Evolutionary conservation across 148 eudicot species (phyloP).

Genomic region (Rhododendron molle): DNA sequence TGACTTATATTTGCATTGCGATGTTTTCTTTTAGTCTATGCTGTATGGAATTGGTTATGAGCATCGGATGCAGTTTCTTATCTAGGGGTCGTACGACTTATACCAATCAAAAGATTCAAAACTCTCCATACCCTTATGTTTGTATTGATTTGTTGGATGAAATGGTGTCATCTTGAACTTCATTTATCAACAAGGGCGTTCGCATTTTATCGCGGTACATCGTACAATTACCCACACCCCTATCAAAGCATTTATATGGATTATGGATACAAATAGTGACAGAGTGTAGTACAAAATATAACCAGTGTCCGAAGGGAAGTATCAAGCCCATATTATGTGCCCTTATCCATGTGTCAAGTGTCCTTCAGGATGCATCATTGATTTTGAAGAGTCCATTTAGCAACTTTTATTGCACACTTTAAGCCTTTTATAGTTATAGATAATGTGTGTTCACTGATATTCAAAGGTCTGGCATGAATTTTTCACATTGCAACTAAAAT

Average conservation of each 20-base stretch:
- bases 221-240: neutral
- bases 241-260: neutral
- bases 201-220: neutral
- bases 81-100: neutral
- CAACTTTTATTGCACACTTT: neutral
- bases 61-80: neutral
- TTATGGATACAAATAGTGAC: neutral
- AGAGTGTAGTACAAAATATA: neutral
- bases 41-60: neutral
- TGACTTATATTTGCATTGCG: neutral
- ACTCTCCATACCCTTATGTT: neutral
- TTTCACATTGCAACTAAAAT: neutral
- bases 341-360: neutral
- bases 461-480: neutral
- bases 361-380: neutral
- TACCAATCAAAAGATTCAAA: no score
- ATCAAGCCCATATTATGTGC: neutral
- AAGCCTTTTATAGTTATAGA: neutral
- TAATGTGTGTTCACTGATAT: neutral
- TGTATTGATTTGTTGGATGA: neutral
- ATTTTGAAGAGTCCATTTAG: neutral
- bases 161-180: neutral
- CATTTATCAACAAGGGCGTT: neutral
- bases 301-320: neutral
- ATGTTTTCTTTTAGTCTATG: neutral